Conservation (phyloP, 345 rosid species). For the Euclidium syriacum region DNA sequence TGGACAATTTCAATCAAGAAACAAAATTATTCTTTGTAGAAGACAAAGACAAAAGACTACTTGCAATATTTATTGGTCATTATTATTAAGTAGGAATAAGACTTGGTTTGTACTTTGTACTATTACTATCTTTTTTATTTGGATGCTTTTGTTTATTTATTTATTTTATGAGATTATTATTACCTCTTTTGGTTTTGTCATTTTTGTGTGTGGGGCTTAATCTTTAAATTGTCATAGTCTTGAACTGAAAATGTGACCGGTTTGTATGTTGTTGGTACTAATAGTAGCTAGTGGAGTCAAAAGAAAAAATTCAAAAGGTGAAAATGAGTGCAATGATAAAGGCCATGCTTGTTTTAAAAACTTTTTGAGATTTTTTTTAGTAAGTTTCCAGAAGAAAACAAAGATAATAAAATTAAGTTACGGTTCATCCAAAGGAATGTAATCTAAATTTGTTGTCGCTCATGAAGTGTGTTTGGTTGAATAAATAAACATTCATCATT, state of each 20-base stretch:
- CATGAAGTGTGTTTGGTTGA: too few relatives aligned
- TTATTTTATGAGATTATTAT: not conserved
- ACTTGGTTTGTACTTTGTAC: not conserved
- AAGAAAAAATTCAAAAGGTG: not conserved
- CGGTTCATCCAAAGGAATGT: too few relatives aligned
- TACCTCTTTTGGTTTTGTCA: not conserved
- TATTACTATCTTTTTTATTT: not conserved
- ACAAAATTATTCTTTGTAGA: not conserved
- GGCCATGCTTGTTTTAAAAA: too few relatives aligned
- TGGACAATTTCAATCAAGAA: slow-evolving; percentile 90
- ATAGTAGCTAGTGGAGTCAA: not conserved
- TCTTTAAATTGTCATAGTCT: not conserved
- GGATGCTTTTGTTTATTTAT: too few relatives aligned
- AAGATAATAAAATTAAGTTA: too few relatives aligned
- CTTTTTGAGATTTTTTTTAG: too few relatives aligned
- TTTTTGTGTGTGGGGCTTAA: not conserved
- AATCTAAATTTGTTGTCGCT: too few relatives aligned
- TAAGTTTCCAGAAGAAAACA: too few relatives aligned
- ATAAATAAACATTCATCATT: too few relatives aligned
- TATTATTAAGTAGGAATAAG: not conserved
- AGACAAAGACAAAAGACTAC: slow-evolving; percentile 2
- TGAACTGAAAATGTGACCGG: not conserved
- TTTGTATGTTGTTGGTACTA: slow-evolving; percentile 4
- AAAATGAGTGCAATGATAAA: not conserved
- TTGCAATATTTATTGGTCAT: not conserved